Base-by-base conservation (phyloP, 108 stramenopile genomes). In the Cylindrotheca fusiformis region DNA sequence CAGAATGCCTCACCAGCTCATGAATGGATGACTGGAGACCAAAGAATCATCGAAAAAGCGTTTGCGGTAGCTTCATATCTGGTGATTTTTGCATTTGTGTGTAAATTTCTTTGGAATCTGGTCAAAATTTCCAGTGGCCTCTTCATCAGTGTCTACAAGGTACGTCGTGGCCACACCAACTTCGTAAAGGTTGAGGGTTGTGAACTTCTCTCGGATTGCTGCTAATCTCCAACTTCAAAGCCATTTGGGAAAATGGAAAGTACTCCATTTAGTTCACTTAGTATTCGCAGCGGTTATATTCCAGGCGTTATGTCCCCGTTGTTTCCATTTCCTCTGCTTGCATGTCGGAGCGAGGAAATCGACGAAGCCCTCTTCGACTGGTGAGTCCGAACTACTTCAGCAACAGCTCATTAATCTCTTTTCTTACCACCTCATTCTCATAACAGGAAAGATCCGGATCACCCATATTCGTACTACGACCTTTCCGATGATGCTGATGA, bases 291-390 rank as follows among this genome's bases (percentile, higher is more conserved):
- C 33, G 66, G 85, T 3, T 93, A 87, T 57, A 71, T 90, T 48
- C 92, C 92, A 3, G 88, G 88, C 60, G 82, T 90, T 1, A 19
- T 44, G 18, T 78, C 71, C 23, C 69, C 63, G 0, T 55, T 73
- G 20, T 90, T 83, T 58, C 60, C 92, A 0, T 85, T 88, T 66
- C 92, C 92, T 1, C 49, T 93, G 52, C 60, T 93, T 47, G 87
- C 89, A 25, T 84, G 84, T 55, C 68, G 83, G 46, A 64, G 73
- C 30, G 82, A 41, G 36, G 58, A 57, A 19, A 76, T 93, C 44
- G 87, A 78, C 29, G 57, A 75, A 24, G 77, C 75, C 27, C 69
- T 93, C 8, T 78, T 86, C 52, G 87, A 85, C 53, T 93, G 87
- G 87, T 41, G 14, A 41, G 36, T 41, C 10, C 36, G 6, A n/a